A percentile compares a stretch with the other conserved stretches of the same genome.
phyloP scores from a whole-genome alignment of 495 filamentous ascomycete genomes.

The Venustampulla echinocandica region DNA sequence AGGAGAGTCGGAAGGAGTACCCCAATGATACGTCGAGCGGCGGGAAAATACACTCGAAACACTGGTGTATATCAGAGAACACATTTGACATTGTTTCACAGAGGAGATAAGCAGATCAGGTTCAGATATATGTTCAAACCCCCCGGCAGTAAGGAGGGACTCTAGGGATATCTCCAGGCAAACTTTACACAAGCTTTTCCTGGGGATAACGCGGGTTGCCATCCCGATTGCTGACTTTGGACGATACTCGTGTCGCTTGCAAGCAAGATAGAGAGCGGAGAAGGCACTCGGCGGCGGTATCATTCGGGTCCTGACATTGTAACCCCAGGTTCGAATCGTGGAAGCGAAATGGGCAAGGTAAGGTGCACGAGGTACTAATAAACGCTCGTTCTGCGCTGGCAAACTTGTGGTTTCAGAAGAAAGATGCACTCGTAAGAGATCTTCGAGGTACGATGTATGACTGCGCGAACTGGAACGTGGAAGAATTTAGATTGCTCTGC shows the following conservation, averaged over 20 bases:
- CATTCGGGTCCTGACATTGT: background rate
- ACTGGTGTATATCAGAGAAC: conserved; percentile 1
- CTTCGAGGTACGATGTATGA: too few species aligned
- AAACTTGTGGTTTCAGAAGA: too few species aligned
- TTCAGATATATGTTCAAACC: conserved; percentile 3
- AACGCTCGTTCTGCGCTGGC: background rate
- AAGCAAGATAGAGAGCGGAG: background rate
- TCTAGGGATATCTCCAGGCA: conserved; percentile 1
- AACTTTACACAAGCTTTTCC: background rate
- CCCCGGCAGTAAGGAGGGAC: conserved; percentile 1
- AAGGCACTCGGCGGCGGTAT: background rate
- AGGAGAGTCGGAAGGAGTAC: conserved; percentile 3
- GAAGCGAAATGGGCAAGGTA: background rate
- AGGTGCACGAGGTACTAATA: background rate
- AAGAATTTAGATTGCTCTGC: too few species aligned
- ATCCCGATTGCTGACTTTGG: background rate
- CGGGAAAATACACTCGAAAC: background rate
- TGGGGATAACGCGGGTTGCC: background rate
- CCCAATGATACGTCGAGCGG: background rate
- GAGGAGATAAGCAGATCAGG: background rate
- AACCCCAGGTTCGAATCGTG: background rate
- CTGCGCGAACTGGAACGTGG: too few species aligned
- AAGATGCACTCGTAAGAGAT: too few species aligned
- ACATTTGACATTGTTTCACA: background rate
- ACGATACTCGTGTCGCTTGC: too few species aligned